phyloP scores from a whole-genome alignment of 768 basidiomycete species.

The Chlorophyllum brunneum region DNA sequence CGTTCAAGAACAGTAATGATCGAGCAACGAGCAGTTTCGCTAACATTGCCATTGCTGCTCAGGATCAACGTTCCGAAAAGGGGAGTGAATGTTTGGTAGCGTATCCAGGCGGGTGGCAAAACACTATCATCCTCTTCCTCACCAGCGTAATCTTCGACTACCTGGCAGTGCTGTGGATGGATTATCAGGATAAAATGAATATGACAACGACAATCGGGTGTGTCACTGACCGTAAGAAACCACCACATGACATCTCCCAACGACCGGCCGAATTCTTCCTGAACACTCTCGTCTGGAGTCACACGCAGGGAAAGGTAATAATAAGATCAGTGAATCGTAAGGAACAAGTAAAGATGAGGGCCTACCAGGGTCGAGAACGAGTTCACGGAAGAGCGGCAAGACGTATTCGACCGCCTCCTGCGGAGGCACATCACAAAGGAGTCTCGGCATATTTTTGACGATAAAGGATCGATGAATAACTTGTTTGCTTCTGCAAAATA shows the following conservation, averaged over 20 bases:
- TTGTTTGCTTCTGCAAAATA: slow-evolving; percentile 78
- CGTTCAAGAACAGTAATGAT: slow-evolving; percentile 76
- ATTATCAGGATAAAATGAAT: slow-evolving; percentile 3
- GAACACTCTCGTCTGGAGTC: slow-evolving; percentile 72
- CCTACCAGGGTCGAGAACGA: slow-evolving; percentile 85
- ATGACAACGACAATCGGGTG: slow-evolving; percentile 6
- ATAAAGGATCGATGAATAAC: slow-evolving; percentile 70
- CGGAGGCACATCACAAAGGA: slow-evolving; percentile 73
- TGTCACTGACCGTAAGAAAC: slow-evolving; percentile 66
- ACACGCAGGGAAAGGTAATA: slow-evolving; percentile 2
- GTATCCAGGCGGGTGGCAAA: slow-evolving; percentile 48
- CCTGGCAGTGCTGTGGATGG: slow-evolving; percentile 55
- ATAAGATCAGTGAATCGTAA: slow-evolving; percentile 10
- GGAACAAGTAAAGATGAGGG: slow-evolving; percentile 12
- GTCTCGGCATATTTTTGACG: slow-evolving; percentile 74
- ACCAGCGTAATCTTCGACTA: slow-evolving; percentile 48
- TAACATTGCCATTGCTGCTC: slow-evolving; percentile 70
- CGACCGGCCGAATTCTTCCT: slow-evolving; percentile 81
- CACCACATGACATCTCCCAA: slow-evolving; percentile 87
- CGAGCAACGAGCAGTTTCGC: slow-evolving; percentile 66
- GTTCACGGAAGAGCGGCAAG: slow-evolving; percentile 78
- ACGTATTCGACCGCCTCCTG: slow-evolving; percentile 92
- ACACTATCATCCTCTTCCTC: slow-evolving; percentile 22
- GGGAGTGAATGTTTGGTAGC: slow-evolving; percentile 86
- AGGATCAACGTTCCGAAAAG: slow-evolving; percentile 87